Evolutionary conservation across 345 rosid genomes (phyloP), one percentile per base, ranked within the genome.

Genomic region (Adansonia digitata): DNA sequence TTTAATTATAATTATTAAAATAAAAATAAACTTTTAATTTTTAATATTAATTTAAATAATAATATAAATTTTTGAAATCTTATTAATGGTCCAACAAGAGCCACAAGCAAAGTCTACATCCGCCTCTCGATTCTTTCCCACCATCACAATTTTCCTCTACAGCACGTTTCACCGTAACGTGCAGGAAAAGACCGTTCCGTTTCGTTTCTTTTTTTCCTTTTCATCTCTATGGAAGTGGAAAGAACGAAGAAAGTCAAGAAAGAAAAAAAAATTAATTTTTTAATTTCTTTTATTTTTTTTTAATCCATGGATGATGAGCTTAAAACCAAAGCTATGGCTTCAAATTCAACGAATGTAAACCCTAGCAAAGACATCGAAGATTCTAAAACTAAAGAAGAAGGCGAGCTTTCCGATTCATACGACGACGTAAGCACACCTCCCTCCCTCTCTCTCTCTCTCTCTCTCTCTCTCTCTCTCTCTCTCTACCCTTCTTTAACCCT

Each of bases 351-450:
- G 53, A 70, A 31, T 74, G 72, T 83, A 27, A 82, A 75, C 34
- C 80, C 78, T 62, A 43, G 63, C 79, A 15, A 75, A 74, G 64
- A 70, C 35, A 13, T 29, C 42, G 59, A 46, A 45, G 71, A 20
- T 34, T 48, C 63, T 66, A 62, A 57, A 35, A 13, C 79, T 15
- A 80, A 86, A 80, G 98, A 91, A 86, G 98, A 91, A 86, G 98
- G 97, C 84, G 95, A 93, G 80, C 89, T 93, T 77, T 86, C 94
- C 63, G 78, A 87, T 71, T 88, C 97, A 65, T 91, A 87, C 72
- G 86, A 79, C 72, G 92, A 83, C 57, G 93, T 84, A 85, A 53
- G 29, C 11, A 3, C 40, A 14, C 17, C 15, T 69, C 14, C 24
- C 20, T 67, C 1, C 7, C 29, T 48, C 46, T 69, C 69, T n/a